A percentile compares a stretch with the other conserved stretches of the same genome.
These are phyloP conservation scores for Phaffomyces thermotolerans DNA, from an alignment of 805 yeast species.

Conservation along the genomic window DNA sequence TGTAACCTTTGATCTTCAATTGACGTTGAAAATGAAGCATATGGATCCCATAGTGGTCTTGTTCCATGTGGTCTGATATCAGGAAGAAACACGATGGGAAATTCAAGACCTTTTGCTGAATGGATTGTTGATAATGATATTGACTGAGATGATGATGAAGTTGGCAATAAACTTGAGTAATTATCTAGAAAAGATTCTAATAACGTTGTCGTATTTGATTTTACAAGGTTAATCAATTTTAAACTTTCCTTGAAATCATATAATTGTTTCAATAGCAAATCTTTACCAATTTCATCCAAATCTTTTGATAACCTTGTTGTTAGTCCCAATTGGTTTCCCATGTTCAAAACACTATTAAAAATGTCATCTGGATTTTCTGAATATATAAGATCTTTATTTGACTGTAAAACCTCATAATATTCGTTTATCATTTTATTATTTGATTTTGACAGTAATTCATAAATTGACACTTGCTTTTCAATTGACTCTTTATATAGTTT, in stretches of 20 bases:
- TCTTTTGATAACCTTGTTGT: conserved; percentile 6
- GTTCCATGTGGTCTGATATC: conserved; percentile 7
- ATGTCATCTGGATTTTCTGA: conserved; percentile 11
- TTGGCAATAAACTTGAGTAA: conserved; percentile 25
- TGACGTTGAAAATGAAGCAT: background rate
- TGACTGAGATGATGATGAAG: conserved; percentile 22
- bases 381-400: conserved; percentile 12
- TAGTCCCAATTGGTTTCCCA: conserved; percentile 14
- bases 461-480: conserved; percentile 2
- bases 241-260: conserved; percentile 31
- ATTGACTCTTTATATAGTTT: conserved; percentile 10
- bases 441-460: conserved; percentile 5
- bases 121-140: conserved; percentile 64
- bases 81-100: conserved; percentile 54
- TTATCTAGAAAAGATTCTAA: conserved; percentile 28
- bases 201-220: conserved; percentile 20
- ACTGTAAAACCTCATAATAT: conserved; percentile 21
- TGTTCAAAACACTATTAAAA: conserved; percentile 8
- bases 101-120: conserved; percentile 68
- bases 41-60: background rate
- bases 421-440: conserved; percentile 21
- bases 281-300: conserved; percentile 21
- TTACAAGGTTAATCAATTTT: conserved; percentile 21
- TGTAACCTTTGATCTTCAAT: conserved; percentile 35
- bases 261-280: conserved; percentile 23